phyloP scores from a whole-genome alignment of 495 filamentous ascomycete genomes.

The Podospora fimiseda region DNA sequence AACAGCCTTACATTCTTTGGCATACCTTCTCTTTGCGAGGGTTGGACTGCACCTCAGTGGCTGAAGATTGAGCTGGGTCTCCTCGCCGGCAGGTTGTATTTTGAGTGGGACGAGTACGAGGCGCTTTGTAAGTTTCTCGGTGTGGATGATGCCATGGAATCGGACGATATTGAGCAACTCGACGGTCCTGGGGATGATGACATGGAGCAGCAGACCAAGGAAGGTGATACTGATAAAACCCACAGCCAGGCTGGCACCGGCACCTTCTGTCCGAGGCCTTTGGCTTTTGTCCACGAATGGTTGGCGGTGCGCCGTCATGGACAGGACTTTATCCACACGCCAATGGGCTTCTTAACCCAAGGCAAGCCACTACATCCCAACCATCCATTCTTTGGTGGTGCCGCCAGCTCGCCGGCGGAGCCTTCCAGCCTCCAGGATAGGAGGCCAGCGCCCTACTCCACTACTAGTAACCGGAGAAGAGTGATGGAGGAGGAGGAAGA shows the following conservation, averaged over 20 bases:
- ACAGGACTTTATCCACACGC: conserved; percentile 48
- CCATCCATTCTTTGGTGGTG: conserved; percentile 41
- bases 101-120: conserved; percentile 39
- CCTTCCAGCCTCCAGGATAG: not conserved
- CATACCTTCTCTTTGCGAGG: conserved; percentile 34
- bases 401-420: not conserved
- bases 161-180: not conserved
- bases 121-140: conserved; percentile 21
- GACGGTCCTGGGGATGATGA: not conserved
- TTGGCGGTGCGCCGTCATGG: conserved; percentile 42
- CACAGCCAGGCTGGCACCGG: too few species aligned
- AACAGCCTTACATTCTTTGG: conserved; percentile 42
- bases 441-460: not conserved
- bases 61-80: conserved; percentile 48
- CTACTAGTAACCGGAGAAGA: not conserved
- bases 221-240: not conserved
- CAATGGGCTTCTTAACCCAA: conserved; percentile 49
- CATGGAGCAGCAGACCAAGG: not conserved
- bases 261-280: conserved; percentile 14
- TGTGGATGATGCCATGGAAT: conserved; percentile 5
- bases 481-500: conserved; percentile 12
- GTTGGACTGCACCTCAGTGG: conserved; percentile 39
- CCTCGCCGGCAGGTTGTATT: conserved; percentile 50
- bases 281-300: conserved; percentile 46
- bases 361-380: conserved; percentile 35